These are phyloP conservation scores for Penicillium freii DNA, from an alignment of 2,329 filamentous ascomycete genomes.

Conservation along the genomic window DNA sequence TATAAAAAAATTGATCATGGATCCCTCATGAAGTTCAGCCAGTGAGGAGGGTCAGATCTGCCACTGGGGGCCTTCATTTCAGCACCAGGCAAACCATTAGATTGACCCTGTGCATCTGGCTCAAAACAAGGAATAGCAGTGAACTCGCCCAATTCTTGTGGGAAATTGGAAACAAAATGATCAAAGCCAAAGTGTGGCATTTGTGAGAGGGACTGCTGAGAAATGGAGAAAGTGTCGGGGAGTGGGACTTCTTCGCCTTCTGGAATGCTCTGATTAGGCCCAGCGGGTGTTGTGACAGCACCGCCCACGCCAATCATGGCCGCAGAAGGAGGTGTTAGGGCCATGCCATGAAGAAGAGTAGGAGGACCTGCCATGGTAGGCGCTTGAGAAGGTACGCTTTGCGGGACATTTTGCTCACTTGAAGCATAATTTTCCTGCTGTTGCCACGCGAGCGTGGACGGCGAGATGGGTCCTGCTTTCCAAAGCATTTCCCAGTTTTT, in stretches of 20 bases:
- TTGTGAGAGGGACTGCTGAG: slow-evolving; percentile 31
- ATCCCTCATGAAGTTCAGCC: slow-evolving; percentile 39
- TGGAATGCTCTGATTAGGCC: slow-evolving; percentile 17
- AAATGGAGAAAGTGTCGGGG: slow-evolving; percentile 29
- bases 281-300: slow-evolving; percentile 5
- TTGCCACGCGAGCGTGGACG: slow-evolving; percentile 29
- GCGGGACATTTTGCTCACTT: slow-evolving; percentile 13
- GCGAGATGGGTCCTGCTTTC: slow-evolving; percentile 42
- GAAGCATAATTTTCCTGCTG: slow-evolving; percentile 18
- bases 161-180: slow-evolving; percentile 42
- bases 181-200: slow-evolving; percentile 39
- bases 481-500: slow-evolving; percentile 55
- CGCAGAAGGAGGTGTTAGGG: slow-evolving; percentile 20
- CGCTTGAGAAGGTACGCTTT: slow-evolving; percentile 10
- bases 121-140: slow-evolving; percentile 43
- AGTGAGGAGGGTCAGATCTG: slow-evolving; percentile 29
- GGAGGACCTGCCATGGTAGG: slow-evolving; percentile 10
- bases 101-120: slow-evolving; percentile 28
- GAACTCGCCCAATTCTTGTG: slow-evolving; percentile 42
- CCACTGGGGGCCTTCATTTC: slow-evolving; percentile 27
- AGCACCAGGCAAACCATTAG: slow-evolving; percentile 15
- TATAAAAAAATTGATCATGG: background rate
- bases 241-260: slow-evolving; percentile 25
- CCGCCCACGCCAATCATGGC: slow-evolving; percentile 7
- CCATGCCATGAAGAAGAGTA: slow-evolving; percentile 22